These are phyloP conservation scores for Volvox africanus DNA, from an alignment of 139 green algal species.

Conservation along the genomic window DNA sequence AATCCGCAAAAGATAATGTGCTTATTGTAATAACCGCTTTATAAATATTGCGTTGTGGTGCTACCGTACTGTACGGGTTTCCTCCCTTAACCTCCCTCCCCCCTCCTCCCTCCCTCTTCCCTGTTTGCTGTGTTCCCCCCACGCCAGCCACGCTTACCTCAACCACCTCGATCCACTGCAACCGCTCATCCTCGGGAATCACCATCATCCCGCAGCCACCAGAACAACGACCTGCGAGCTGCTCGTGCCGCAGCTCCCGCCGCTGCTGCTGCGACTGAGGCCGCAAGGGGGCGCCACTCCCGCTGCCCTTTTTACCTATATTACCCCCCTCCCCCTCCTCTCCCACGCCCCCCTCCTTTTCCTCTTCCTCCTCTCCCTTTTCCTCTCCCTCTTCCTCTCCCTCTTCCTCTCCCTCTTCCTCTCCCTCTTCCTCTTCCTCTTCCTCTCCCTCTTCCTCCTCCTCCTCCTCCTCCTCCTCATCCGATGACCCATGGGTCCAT, in stretches of 20 bases:
- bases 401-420: neutral
- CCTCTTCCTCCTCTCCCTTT: neutral
- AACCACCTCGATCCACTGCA: constrained; percentile 18
- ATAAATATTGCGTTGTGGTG: too few relatives aligned
- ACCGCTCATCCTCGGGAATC: constrained; percentile 17
- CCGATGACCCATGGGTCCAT: neutral
- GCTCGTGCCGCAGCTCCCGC: neutral
- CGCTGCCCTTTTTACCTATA: too few relatives aligned
- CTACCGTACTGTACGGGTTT: neutral
- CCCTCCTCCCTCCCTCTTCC: neutral
- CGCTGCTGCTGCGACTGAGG: too few relatives aligned
- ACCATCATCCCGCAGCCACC: neutral
- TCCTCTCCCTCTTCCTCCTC: neutral
- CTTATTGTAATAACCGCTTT: too few relatives aligned
- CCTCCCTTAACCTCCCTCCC: neutral
- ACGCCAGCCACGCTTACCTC: neutral
- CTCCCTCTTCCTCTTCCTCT: neutral
- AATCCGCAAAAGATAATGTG: too few relatives aligned
- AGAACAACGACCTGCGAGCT: neutral
- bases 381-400: neutral
- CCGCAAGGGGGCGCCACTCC: too few relatives aligned
- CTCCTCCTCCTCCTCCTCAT: neutral
- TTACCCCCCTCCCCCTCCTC: neutral
- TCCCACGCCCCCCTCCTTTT: neutral
- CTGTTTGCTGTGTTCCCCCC: neutral